Percentiles rank a stretch among this genome's conserved stretches.
phyloP scores from a whole-genome alignment of 2,329 filamentous ascomycete genomes.

The Ceratocystis cubensis region DNA sequence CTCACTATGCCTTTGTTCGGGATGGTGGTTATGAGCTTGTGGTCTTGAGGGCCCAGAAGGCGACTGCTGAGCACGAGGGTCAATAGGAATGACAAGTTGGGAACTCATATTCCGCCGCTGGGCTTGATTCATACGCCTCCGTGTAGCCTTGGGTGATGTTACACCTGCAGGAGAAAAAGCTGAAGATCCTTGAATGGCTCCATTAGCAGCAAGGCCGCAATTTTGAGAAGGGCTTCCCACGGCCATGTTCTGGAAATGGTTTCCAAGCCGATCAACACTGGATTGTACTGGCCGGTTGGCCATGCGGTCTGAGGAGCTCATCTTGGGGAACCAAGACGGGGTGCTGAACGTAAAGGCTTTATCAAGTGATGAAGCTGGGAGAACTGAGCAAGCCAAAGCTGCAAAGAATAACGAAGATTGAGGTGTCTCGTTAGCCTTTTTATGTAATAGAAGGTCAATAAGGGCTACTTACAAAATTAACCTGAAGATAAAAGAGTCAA shows the following conservation, averaged over 20 bases:
- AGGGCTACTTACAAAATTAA: too few relatives aligned
- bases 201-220: background rate
- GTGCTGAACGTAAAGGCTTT: background rate
- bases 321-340: background rate
- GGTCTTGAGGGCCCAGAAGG: background rate
- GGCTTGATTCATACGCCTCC: slow-evolving; percentile 46
- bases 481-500: too few relatives aligned
- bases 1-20: background rate
- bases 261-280: slow-evolving; percentile 1
- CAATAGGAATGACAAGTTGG: slow-evolving; percentile 44
- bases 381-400: too few relatives aligned
- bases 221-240: background rate
- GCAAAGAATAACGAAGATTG: too few relatives aligned
- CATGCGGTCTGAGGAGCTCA: background rate
- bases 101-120: slow-evolving; percentile 51
- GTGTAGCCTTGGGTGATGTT: slow-evolving; percentile 7
- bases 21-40: background rate
- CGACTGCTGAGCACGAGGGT: slow-evolving; percentile 30
- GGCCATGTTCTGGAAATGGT: slow-evolving; percentile 9
- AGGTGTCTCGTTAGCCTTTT: too few relatives aligned
- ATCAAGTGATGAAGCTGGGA: too few relatives aligned
- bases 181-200: background rate
- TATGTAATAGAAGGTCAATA: too few relatives aligned
- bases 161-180: background rate
- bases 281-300: background rate